These are phyloP conservation scores for Teratosphaeriaceae sp. DNA, from an alignment of 2,329 filamentous ascomycete genomes.

Conservation along the genomic window DNA sequence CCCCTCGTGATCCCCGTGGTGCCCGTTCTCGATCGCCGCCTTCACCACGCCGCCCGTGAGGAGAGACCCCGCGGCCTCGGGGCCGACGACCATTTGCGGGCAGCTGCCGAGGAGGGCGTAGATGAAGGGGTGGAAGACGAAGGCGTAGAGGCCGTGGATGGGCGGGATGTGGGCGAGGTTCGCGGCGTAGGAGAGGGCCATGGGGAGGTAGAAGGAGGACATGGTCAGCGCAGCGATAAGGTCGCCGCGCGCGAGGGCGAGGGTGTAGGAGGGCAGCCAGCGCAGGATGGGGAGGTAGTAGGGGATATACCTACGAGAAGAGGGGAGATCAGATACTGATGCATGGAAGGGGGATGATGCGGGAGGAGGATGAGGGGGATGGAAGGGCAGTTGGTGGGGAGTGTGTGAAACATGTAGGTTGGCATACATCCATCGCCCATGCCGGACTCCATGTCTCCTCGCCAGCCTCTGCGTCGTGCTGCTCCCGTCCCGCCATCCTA, in stretches of 20 bases:
- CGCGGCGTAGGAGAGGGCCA: constrained; percentile 86
- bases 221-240: constrained; percentile 86
- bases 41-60: constrained; percentile 83
- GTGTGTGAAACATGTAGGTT: too few species aligned
- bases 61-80: constrained; percentile 87
- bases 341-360: neutral
- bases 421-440: constrained; percentile 67
- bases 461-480: constrained; percentile 67
- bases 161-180: constrained; percentile 91
- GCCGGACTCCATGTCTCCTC: constrained; percentile 64
- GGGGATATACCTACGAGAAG: constrained; percentile 62
- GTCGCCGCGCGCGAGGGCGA: constrained; percentile 77
- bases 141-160: constrained; percentile 89
- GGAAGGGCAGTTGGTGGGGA: too few species aligned
- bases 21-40: constrained; percentile 63
- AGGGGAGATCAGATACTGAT: constrained; percentile 10
- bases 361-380: neutral
- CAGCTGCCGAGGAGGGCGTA: constrained; percentile 90
- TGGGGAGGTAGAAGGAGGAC: constrained; percentile 96
- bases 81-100: constrained; percentile 88
- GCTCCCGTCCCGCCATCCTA: constrained; percentile 53
- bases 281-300: constrained; percentile 91
- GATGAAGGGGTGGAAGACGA: constrained; percentile 84
- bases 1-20: constrained; percentile 58
- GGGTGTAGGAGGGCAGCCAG: constrained; percentile 84